Evolutionary conservation across 257 asterid genomes (phyloP).

Genomic region (Lithospermum erythrorhizon): DNA sequence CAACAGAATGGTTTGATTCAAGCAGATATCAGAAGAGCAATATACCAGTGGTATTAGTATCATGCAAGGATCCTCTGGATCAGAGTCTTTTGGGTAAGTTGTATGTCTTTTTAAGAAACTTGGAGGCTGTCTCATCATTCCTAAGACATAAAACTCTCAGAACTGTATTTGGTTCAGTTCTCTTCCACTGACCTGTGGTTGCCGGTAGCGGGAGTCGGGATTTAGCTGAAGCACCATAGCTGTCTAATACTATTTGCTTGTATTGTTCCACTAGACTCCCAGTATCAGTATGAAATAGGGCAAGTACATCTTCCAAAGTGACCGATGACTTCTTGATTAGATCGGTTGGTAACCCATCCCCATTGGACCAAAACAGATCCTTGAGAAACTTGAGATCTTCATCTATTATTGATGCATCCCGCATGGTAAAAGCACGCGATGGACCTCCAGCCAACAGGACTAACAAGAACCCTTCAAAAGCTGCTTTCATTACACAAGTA

Average conservation of each 20-base stretch:
- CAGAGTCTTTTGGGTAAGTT: conserved; percentile 50
- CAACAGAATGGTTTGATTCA: too few relatives aligned
- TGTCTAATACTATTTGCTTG: conserved; percentile 18
- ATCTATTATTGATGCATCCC: conserved; percentile 41
- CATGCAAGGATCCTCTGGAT: neutral
- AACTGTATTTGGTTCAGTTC: conserved; percentile 61
- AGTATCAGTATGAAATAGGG: conserved; percentile 43
- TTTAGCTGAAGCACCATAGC: conserved; percentile 28
- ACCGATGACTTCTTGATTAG: conserved; percentile 52
- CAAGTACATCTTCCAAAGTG: conserved; percentile 34
- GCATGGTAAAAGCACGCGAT: conserved; percentile 44
- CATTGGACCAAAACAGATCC: conserved; percentile 87
- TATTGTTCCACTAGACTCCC: conserved; percentile 48
- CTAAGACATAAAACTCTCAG: conserved; percentile 67
- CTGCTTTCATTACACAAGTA: conserved; percentile 75
- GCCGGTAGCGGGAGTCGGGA: conserved; percentile 62
- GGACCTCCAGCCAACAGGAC: conserved; percentile 83
- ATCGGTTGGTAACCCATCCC: conserved; percentile 82
- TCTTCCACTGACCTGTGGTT: conserved; percentile 61
- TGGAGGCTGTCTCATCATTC: conserved; percentile 58
- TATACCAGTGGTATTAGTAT: too few relatives aligned
- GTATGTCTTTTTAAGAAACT: conserved; percentile 56
- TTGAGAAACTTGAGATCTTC: conserved; percentile 68
- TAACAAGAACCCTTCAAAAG: conserved; percentile 68
- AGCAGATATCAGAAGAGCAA: neutral